phyloP scores from a whole-genome alignment of 495 filamentous ascomycete species.

The Cercophora newfieldiana region DNA sequence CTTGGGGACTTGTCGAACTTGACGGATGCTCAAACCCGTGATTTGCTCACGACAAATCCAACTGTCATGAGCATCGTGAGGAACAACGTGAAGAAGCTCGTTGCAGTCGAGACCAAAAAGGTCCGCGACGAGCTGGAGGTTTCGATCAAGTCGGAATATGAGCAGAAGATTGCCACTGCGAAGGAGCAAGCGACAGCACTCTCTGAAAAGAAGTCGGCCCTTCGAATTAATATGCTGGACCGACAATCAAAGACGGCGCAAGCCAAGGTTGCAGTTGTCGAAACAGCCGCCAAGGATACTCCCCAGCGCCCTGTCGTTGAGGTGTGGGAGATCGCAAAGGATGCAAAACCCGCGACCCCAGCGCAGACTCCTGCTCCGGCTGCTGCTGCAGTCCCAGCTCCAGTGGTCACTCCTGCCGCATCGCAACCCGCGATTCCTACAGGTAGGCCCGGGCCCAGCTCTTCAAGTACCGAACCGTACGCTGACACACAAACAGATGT shows the following conservation, averaged over 20 bases:
- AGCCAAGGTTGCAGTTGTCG: constrained; percentile 75
- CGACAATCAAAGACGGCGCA: constrained; percentile 61
- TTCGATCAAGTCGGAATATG: constrained; percentile 42
- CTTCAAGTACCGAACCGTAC: no score
- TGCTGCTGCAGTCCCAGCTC: constrained; percentile 30
- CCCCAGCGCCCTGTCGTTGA: constrained; percentile 77
- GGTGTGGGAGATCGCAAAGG: constrained; percentile 80
- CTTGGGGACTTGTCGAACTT: constrained; percentile 42
- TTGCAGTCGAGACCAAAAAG: constrained; percentile 60
- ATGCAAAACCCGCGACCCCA: constrained; percentile 59
- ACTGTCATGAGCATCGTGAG: constrained; percentile 65
- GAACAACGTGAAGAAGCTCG: constrained; percentile 62
- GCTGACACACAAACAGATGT: constrained; percentile 19
- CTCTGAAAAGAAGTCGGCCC: constrained; percentile 62
- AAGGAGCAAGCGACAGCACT: constrained; percentile 56
- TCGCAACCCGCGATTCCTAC: not conserved
- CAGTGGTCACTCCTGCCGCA: constrained; percentile 21
- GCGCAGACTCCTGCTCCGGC: constrained; percentile 25
- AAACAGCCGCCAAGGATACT: constrained; percentile 78
- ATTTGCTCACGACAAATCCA: constrained; percentile 63
- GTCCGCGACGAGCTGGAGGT: constrained; percentile 53
- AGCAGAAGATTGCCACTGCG: constrained; percentile 51
- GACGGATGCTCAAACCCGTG: constrained; percentile 63
- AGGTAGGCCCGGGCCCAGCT: constrained; percentile 22
- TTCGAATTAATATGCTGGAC: constrained; percentile 80